phyloP scores from a whole-genome alignment of 1,284 basidiomycete species.

The Fomitopsis schrenkii region DNA sequence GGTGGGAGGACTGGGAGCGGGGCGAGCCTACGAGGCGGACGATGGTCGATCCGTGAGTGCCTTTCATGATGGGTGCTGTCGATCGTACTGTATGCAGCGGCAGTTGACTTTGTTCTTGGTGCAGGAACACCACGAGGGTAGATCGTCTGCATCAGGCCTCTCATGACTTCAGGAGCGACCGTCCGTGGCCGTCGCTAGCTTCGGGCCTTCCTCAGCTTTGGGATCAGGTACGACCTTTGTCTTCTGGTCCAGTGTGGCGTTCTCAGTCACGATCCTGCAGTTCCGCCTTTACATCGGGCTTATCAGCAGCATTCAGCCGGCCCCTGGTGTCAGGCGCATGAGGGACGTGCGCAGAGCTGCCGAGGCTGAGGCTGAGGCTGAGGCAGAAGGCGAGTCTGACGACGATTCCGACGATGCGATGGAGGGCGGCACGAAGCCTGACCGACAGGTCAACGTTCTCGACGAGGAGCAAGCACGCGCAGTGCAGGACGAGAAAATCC shows the following conservation, averaged over 20 bases:
- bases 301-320: conserved; percentile 29
- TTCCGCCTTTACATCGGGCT: conserved; percentile 55
- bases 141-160: conserved; percentile 57
- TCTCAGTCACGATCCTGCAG: conserved; percentile 19
- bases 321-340: conserved; percentile 17
- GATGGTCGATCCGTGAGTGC: conserved; percentile 41
- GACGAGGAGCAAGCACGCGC: conserved; percentile 15
- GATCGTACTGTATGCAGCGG: not conserved
- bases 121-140: conserved; percentile 36
- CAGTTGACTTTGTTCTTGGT: not conserved
- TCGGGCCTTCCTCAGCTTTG: conserved; percentile 47
- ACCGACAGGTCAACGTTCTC: conserved; percentile 6
- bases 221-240: conserved; percentile 47
- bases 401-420: conserved; percentile 8
- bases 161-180: conserved; percentile 48
- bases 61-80: not conserved
- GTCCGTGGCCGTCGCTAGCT: conserved; percentile 45
- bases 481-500: conserved; percentile 10
- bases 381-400: conserved; percentile 27
- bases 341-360: conserved; percentile 28
- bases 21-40: conserved; percentile 39
- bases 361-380: conserved; percentile 30
- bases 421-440: conserved; percentile 2
- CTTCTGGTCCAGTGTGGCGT: not conserved
- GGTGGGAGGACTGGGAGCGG: conserved; percentile 68